Evolutionary conservation across 2,329 filamentous ascomycete genomes (phyloP).

Genomic region (Xylaria sp.): DNA sequence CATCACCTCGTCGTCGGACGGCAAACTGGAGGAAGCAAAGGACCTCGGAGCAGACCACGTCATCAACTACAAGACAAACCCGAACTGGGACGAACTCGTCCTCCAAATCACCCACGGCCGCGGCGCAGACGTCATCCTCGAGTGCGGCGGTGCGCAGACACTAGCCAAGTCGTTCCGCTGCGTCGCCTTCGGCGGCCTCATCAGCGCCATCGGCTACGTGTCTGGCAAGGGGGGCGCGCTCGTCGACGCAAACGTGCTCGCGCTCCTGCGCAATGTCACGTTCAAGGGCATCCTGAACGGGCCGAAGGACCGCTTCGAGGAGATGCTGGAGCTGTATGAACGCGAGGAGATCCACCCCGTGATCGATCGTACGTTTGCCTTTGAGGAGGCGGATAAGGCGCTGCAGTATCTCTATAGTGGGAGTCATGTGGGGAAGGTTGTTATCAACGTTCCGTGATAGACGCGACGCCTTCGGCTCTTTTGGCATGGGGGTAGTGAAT

Average conservation of each 20-base stretch:
- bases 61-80: constrained; percentile 51
- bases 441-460: constrained; percentile 36
- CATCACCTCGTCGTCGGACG: constrained; percentile 39
- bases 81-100: constrained; percentile 47
- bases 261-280: constrained; percentile 34
- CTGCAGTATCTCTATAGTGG: constrained; percentile 48
- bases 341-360: constrained; percentile 42
- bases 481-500: too few species aligned
- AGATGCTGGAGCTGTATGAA: constrained; percentile 47
- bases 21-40: constrained; percentile 43
- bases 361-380: constrained; percentile 43
- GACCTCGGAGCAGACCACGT: constrained; percentile 46
- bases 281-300: constrained; percentile 51
- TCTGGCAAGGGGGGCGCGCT: constrained; percentile 41
- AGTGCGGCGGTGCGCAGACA: constrained; percentile 49
- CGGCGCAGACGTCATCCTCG: constrained; percentile 52
- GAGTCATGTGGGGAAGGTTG: constrained; percentile 54
- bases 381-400: constrained; percentile 44
- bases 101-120: constrained; percentile 39
- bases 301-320: constrained; percentile 51
- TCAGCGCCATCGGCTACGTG: constrained; percentile 41
- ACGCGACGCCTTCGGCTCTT: too few species aligned
- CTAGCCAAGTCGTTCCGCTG: constrained; percentile 48
- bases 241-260: constrained; percentile 50
- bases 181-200: constrained; percentile 50